phyloP scores from a whole-genome alignment of 208 protist genomes.

The Acanthamoeba sp. region DNA sequence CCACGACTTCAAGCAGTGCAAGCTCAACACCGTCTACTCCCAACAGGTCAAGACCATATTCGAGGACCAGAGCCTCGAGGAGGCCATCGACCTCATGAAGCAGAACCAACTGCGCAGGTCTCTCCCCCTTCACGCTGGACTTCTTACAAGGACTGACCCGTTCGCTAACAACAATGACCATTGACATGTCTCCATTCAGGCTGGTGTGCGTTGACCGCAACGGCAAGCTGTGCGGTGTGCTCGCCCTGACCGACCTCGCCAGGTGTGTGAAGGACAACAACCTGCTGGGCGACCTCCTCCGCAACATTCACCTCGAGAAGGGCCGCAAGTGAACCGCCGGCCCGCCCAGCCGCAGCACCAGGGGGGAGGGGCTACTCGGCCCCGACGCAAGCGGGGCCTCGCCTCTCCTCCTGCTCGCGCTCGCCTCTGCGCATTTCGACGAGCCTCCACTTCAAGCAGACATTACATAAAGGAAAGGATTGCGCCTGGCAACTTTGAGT shows the following conservation, averaged over 20 bases:
- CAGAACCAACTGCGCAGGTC: neutral
- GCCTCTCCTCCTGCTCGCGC: too few species aligned
- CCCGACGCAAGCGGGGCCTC: too few species aligned
- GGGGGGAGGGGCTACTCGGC: too few species aligned
- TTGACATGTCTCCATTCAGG: neutral
- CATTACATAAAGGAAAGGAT: too few species aligned
- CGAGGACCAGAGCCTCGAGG: neutral
- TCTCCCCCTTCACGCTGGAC: neutral
- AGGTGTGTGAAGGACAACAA: neutral
- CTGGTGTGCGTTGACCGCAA: constrained; percentile 30
- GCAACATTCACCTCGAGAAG: constrained; percentile 15
- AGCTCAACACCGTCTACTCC: neutral
- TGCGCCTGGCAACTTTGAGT: too few species aligned
- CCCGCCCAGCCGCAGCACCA: too few species aligned
- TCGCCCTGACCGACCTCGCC: neutral
- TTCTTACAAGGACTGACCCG: too few species aligned
- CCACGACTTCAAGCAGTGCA: constrained; percentile 54
- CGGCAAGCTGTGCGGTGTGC: constrained; percentile 5
- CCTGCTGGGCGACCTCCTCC: neutral
- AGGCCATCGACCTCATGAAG: neutral
- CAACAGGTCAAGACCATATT: neutral
- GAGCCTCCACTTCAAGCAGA: too few species aligned
- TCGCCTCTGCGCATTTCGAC: too few species aligned
- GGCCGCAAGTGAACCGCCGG: neutral
- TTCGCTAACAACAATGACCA: neutral